Conservation (phyloP, 805 yeast genomes). For the Saccharomycopsis amapae region DNA sequence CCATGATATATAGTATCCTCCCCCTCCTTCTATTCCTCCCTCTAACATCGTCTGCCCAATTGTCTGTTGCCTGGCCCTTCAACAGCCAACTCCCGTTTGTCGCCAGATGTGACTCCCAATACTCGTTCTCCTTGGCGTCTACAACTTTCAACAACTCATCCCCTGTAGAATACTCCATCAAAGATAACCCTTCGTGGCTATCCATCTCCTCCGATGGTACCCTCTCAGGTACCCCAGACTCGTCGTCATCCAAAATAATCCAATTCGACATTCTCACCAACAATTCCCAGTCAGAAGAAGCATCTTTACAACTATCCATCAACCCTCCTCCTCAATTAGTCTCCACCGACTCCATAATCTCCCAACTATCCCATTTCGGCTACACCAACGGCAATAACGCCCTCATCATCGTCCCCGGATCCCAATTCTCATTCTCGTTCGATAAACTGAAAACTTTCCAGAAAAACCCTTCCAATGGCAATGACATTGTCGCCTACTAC, state of each 20-base stretch:
- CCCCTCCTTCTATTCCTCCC: too few species aligned
- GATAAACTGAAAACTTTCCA: slow-evolving; percentile 52
- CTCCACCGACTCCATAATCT: slow-evolving; percentile 36
- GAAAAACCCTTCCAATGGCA: slow-evolving; percentile 37
- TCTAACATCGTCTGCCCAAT: too few species aligned
- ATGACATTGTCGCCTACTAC: slow-evolving; percentile 57
- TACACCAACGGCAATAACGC: slow-evolving; percentile 71
- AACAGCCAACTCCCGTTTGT: slow-evolving; percentile 80
- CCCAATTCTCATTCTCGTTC: slow-evolving; percentile 58
- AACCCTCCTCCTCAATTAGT: slow-evolving; percentile 48
- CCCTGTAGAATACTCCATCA: slow-evolving; percentile 45
- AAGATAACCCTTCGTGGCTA: slow-evolving; percentile 70
- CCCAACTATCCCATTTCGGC: slow-evolving; percentile 58
- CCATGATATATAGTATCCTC: too few species aligned
- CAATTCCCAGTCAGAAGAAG: slow-evolving; percentile 41
- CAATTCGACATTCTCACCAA: slow-evolving; percentile 53
- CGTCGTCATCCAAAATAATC: slow-evolving; percentile 23
- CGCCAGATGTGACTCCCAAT: slow-evolving; percentile 60
- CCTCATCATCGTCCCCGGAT: slow-evolving; percentile 64
- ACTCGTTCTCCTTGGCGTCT: slow-evolving; percentile 58
- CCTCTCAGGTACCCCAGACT: slow-evolving; percentile 60
- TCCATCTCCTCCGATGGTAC: slow-evolving; percentile 55
- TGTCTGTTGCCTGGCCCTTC: slow-evolving; percentile 47
- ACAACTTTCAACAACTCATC: slow-evolving; percentile 53
- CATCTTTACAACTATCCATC: slow-evolving; percentile 52